Evolutionary conservation across 2,329 filamentous ascomycete species (phyloP).

Genomic region (Pseudopyricularia javanii): DNA sequence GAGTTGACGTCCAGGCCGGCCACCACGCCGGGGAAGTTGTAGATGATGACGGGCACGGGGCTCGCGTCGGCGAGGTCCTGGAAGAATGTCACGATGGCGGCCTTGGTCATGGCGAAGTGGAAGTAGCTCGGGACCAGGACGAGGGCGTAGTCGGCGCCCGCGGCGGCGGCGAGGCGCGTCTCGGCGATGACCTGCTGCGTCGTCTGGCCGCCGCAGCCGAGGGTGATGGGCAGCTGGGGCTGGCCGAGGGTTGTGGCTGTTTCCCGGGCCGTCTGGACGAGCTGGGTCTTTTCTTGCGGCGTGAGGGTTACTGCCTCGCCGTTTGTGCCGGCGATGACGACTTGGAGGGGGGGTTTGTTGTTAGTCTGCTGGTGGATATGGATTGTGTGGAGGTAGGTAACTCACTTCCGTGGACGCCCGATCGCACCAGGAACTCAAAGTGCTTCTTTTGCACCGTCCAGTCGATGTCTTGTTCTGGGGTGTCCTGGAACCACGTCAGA

Average conservation of each 20-base stretch:
- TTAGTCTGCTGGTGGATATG: conserved; percentile 7
- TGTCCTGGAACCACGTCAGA: conserved; percentile 39
- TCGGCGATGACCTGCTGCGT: conserved; percentile 51
- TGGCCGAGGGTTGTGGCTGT: conserved; percentile 44
- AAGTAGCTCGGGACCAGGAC: conserved; percentile 55
- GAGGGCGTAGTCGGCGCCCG: conserved; percentile 49
- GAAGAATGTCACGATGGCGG: conserved; percentile 48
- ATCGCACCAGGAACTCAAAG: conserved; percentile 38
- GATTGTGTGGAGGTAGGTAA: neutral
- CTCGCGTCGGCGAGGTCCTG: conserved; percentile 38
- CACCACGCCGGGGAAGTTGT: conserved; percentile 59
- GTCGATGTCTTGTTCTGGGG: conserved; percentile 34
- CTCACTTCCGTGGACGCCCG: conserved; percentile 36
- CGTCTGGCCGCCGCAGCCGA: conserved; percentile 51
- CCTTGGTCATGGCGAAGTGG: conserved; percentile 42
- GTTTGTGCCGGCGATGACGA: conserved; percentile 62
- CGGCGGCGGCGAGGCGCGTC: conserved; percentile 42
- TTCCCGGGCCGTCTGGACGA: conserved; percentile 49
- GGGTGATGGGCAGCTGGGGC: conserved; percentile 48
- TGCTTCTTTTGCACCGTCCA: conserved; percentile 41
- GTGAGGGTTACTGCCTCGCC: conserved; percentile 62
- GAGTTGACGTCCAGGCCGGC: conserved; percentile 59
- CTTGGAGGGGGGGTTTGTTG: conserved; percentile 9
- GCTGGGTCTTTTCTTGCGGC: conserved; percentile 46
- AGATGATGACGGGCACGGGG: conserved; percentile 47